phyloP scores from a whole-genome alignment of 306 rosid genomes.

The Quercus engelmannii region DNA sequence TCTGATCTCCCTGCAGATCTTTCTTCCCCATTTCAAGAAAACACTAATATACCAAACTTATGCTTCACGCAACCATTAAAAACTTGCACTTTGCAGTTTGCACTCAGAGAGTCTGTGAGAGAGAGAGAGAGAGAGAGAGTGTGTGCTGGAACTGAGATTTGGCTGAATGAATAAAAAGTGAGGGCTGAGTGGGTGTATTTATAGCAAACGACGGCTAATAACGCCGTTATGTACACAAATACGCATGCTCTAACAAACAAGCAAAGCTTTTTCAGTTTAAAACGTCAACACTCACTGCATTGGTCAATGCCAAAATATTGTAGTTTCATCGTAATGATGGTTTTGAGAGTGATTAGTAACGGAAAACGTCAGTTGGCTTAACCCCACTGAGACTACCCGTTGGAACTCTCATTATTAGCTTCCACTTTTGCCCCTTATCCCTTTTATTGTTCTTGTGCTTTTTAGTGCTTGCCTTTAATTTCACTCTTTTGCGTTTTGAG shows the following conservation, averaged over 20 bases:
- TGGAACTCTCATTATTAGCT: not conserved
- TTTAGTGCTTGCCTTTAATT: not conserved
- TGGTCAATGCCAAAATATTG: slow-evolving; percentile 43
- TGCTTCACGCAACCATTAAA: slow-evolving; percentile 70
- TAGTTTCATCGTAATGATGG: slow-evolving; percentile 21
- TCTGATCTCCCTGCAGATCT: slow-evolving; percentile 34
- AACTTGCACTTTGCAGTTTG: slow-evolving; percentile 7
- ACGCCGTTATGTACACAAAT: slow-evolving; percentile 69
- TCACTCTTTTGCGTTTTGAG: not conserved
- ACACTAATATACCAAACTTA: slow-evolving; percentile 70
- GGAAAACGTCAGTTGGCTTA: slow-evolving; percentile 44
- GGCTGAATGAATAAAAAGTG: slow-evolving; percentile 37
- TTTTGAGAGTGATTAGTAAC: slow-evolving; percentile 42
- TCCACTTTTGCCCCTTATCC: not conserved
- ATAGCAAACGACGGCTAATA: slow-evolving; percentile 54
- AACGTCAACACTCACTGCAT: slow-evolving; percentile 42
- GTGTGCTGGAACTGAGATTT: slow-evolving; percentile 2
- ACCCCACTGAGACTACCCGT: not conserved
- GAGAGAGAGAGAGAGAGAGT: slow-evolving; percentile 18
- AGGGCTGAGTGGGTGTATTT: slow-evolving; percentile 32
- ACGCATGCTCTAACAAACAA: slow-evolving; percentile 14
- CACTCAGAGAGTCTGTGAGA: not conserved
- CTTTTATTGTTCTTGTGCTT: not conserved
- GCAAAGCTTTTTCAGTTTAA: not conserved
- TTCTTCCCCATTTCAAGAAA: slow-evolving; percentile 80